phyloP scores from a whole-genome alignment of 768 basidiomycete genomes.

The Brasilioporus rufonigricans region DNA sequence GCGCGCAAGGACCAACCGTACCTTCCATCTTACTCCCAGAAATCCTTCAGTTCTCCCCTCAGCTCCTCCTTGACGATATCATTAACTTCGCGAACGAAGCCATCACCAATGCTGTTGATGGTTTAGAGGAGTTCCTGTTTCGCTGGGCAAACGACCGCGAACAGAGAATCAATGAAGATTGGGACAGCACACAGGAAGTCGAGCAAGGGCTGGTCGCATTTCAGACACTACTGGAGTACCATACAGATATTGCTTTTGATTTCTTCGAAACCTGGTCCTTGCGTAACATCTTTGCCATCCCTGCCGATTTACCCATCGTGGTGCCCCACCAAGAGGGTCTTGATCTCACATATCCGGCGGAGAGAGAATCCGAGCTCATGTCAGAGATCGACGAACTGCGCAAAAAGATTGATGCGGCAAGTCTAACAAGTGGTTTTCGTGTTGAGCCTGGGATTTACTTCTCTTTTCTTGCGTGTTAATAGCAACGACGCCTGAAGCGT shows the following conservation, averaged over 20 bases:
- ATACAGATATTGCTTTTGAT: conserved; percentile 89
- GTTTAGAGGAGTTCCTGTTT: conserved; percentile 73
- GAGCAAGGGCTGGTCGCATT: conserved; percentile 83
- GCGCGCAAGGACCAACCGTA: conserved; percentile 27
- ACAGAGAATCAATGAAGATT: conserved; percentile 42
- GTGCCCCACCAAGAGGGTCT: conserved; percentile 74
- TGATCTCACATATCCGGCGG: conserved; percentile 59
- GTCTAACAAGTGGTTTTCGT: conserved; percentile 25
- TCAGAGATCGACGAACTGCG: conserved; percentile 69
- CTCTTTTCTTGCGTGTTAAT: conserved; percentile 3
- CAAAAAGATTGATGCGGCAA: conserved; percentile 64
- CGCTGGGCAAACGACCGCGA: conserved; percentile 71
- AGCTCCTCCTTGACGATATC: conserved; percentile 82
- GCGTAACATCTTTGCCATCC: conserved; percentile 82
- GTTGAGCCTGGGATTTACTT: conserved; percentile 7
- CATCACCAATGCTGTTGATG: conserved; percentile 74
- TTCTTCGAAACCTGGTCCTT: conserved; percentile 89
- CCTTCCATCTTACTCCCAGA: conserved; percentile 36
- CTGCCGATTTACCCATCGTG: conserved; percentile 65
- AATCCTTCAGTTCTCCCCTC: conserved; percentile 80
- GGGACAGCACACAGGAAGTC: conserved; percentile 66
- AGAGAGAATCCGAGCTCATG: conserved; percentile 58
- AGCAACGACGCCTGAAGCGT: conserved; percentile 70
- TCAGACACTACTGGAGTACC: conserved; percentile 84
- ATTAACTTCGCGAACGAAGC: conserved; percentile 81